These are phyloP conservation scores for Epichloe amarillans DNA, from an alignment of 2,329 filamentous ascomycete genomes.

Conservation along the genomic window DNA sequence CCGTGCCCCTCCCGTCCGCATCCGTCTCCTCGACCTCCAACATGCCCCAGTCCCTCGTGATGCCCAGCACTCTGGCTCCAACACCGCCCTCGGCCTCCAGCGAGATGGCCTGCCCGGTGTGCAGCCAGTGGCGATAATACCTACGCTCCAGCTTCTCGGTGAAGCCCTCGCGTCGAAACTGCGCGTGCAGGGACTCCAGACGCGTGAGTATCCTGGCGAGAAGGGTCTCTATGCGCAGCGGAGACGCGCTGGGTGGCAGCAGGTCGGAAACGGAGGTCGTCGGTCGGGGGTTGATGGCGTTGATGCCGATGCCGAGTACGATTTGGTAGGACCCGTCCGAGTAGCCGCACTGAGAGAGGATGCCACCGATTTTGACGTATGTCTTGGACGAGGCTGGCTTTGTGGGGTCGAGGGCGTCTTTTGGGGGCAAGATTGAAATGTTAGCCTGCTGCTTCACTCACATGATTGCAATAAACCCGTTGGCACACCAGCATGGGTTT, in stretches of 20 bases:
- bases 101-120: conserved; percentile 57
- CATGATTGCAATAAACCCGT: neutral
- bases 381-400: conserved; percentile 30
- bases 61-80: conserved; percentile 67
- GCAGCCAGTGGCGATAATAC: conserved; percentile 80
- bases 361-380: conserved; percentile 86
- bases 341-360: conserved; percentile 82
- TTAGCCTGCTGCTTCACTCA: neutral
- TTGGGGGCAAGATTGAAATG: conserved; percentile 12
- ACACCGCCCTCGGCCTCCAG: conserved; percentile 69
- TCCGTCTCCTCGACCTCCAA: conserved; percentile 73
- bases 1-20: conserved; percentile 57
- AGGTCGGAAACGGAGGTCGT: conserved; percentile 78
- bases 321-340: conserved; percentile 65
- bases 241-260: conserved; percentile 34
- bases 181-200: conserved; percentile 64
- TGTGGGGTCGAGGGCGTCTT: conserved; percentile 53
- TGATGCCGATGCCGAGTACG: conserved; percentile 76
- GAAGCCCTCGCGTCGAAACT: conserved; percentile 67
- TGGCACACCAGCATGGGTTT: neutral
- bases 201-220: conserved; percentile 67
- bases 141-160: conserved; percentile 54
- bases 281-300: conserved; percentile 69
- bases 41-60: conserved; percentile 85
- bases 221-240: conserved; percentile 64